Percentiles rank a stretch among this genome's conserved stretches.
Evolutionary conservation across 1,139 yeast genomes (phyloP).

Genomic region (Pichia sp.): DNA sequence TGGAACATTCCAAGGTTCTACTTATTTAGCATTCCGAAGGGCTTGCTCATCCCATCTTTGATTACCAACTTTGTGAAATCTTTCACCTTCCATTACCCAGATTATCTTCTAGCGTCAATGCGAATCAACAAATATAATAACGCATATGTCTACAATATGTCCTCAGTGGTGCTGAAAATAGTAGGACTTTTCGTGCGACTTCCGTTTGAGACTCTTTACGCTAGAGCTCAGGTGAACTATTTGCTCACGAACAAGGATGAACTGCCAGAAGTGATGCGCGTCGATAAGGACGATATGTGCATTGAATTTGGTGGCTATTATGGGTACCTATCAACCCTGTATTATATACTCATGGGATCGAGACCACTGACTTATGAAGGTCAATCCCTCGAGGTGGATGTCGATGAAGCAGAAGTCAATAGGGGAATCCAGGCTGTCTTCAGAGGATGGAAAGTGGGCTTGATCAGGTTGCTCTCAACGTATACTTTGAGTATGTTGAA

Average conservation of each 20-base stretch:
- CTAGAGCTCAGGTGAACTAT: conserved; percentile 75
- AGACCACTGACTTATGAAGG: conserved; percentile 25
- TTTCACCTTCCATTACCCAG: conserved; percentile 62
- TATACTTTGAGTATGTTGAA: conserved; percentile 72
- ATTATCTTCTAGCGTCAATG: conserved; percentile 60
- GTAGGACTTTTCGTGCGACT: conserved; percentile 68
- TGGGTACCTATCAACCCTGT: conserved; percentile 45
- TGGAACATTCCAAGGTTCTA: conserved; percentile 34
- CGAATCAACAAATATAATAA: conserved; percentile 65
- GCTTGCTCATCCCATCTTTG: conserved; percentile 46
- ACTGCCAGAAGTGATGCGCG: conserved; percentile 25
- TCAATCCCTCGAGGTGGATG: conserved; percentile 20
- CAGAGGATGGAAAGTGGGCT: conserved; percentile 90
- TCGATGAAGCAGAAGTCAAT: conserved; percentile 30
- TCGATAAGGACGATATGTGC: conserved; percentile 39
- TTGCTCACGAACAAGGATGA: conserved; percentile 33
- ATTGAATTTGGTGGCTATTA: conserved; percentile 46
- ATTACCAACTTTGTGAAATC: conserved; percentile 58
- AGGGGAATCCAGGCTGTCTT: conserved; percentile 48
- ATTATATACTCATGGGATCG: conserved; percentile 37
- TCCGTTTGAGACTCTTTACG: conserved; percentile 80
- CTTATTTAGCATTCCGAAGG: conserved; percentile 43
- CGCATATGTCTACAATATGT: conserved; percentile 51
- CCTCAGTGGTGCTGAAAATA: conserved; percentile 44
- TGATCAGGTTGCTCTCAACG: conserved; percentile 69